A percentile compares a stretch with the other conserved stretches of the same genome.
Conservation (phyloP, 1,139 yeast species). For the Nakaseomyces glabratus region DNA sequence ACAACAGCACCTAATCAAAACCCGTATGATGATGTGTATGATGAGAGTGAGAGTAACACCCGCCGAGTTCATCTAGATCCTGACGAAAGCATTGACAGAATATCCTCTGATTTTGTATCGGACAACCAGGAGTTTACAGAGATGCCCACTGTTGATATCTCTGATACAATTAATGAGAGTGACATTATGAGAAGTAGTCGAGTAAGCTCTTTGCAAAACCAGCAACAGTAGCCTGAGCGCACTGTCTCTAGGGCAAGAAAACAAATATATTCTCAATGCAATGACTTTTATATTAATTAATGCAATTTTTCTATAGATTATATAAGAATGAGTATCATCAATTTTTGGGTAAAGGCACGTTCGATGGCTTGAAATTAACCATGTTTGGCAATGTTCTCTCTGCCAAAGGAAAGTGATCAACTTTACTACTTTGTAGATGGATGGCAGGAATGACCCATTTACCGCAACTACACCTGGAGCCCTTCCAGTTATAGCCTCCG, state of each 20-base stretch:
- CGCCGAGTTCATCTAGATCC: conserved; percentile 6
- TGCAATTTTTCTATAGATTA: background rate
- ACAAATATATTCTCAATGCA: no score
- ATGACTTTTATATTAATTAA: background rate
- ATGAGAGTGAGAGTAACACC: conserved; percentile 10
- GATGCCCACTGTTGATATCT: conserved; percentile 16
- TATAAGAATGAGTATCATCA: background rate
- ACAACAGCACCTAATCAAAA: conserved; percentile 17
- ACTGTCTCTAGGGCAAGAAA: no score
- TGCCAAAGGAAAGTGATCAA: conserved; percentile 47
- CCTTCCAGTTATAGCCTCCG: conserved; percentile 94
- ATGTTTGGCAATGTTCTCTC: conserved; percentile 22
- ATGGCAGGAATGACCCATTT: conserved; percentile 93
- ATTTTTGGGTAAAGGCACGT: background rate
- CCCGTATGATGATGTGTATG: conserved; percentile 17
- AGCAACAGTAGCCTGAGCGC: no score
- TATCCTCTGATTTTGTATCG: conserved; percentile 2
- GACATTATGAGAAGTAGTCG: conserved; percentile 14
- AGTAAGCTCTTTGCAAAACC: conserved; percentile 12
- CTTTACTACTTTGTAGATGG: conserved; percentile 70
- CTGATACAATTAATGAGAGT: conserved; percentile 17
- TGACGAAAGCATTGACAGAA: conserved; percentile 7
- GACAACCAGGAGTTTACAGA: conserved; percentile 20
- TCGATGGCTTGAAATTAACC: conserved; percentile 17
- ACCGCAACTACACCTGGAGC: conserved; percentile 90